Base-by-base conservation (phyloP, 805 yeast genomes). In the Metschnikowia arizonensis region DNA sequence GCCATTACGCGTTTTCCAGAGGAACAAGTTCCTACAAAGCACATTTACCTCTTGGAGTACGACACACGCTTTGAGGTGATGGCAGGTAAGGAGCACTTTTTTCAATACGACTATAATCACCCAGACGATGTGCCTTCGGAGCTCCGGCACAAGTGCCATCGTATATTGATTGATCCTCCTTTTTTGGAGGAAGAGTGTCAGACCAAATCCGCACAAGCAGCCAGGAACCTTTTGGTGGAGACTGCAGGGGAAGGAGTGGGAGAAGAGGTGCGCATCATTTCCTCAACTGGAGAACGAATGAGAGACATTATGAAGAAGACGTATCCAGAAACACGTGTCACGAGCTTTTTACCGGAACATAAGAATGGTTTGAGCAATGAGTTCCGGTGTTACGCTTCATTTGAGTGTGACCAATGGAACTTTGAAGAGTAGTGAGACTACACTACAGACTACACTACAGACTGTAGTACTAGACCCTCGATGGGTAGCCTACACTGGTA, bases 231-330 rank as follows among this genome's bases (percentile, higher is more conserved):
- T 40, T 59, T 86, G 44, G 66, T 63, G 29, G 49, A 53, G 2
- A 77, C 80, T 35, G 64, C 59, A 35, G 58, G 62, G 1, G 74
- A 82, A 0, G 55, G 52, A 10, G 17, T 47, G 6, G 83, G 83
- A 1, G 69, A 54, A 25, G 66, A 68, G 46, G 75, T 73, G 53
- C 76, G 78, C 53, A 58, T 85, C 29, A 74, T 88, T n/a, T 77
- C 85, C 3, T 85, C 91, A 52, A 89, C 97, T 1, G 97, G 97
- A 30, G 96, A 89, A 66, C 75, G 96, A 62, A 89, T 90, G 90
- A 70, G 72, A 18, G 75, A 76, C 2, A 63, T 84, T n/a, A 78
- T 88, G 29, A 59, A 67, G 28, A 66, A 73, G 40, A 76, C 75
- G 14, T 88, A 88, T 57, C 86, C 88, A 4, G 85, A 76, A 35